Percentiles rank a stretch among this genome's conserved stretches.
These are phyloP conservation scores for Tuber indicum DNA, from an alignment of 495 filamentous ascomycete genomes.

Conservation along the genomic window DNA sequence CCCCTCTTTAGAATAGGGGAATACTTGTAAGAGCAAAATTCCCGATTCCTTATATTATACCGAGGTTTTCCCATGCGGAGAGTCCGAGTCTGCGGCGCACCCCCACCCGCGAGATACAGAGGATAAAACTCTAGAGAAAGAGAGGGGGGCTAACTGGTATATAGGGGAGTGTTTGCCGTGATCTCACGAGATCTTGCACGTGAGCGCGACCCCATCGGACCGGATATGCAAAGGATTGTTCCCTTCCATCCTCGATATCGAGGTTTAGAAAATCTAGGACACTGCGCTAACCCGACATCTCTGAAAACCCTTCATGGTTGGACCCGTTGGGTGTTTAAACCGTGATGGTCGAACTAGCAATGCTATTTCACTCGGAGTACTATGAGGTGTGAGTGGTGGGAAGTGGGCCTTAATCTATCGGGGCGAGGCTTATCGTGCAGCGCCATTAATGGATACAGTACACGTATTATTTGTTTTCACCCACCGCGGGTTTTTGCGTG, in stretches of 20 bases:
- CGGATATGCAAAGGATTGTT: background rate
- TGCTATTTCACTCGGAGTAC: background rate
- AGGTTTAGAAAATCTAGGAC: background rate
- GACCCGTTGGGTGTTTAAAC: background rate
- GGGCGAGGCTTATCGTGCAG: background rate
- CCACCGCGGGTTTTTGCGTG: background rate
- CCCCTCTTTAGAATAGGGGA: no score
- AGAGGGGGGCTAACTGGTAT: background rate
- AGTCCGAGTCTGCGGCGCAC: no score
- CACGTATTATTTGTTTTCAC: background rate
- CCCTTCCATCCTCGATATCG: background rate
- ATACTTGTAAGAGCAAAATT: no score
- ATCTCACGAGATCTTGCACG: background rate
- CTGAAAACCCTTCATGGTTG: background rate
- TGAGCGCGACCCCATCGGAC: background rate
- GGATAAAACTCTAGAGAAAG: background rate
- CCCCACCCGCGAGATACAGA: background rate
- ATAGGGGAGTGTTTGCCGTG: background rate
- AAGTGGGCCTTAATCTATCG: background rate
- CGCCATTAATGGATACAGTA: background rate
- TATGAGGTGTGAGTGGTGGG: background rate
- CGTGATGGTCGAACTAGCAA: background rate
- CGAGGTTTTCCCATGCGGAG: no score
- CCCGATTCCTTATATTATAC: no score
- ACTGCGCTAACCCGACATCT: background rate